A percentile compares a stretch with the other conserved stretches of the same genome.
phyloP scores from a whole-genome alignment of 176 grass and related monocot genomes.

The Chrysopogon serrulatus region DNA sequence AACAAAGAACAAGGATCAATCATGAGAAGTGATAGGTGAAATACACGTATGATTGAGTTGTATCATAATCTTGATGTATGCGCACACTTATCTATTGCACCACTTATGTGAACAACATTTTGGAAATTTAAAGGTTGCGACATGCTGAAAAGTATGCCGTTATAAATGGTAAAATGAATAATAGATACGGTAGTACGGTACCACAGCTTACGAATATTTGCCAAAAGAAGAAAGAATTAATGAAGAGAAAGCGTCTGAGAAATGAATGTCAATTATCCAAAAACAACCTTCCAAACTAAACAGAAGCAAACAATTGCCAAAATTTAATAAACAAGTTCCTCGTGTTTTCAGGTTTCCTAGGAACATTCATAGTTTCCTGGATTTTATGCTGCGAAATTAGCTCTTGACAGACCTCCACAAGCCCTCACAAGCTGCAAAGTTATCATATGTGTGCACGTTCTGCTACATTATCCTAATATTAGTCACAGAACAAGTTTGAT shows the following conservation, averaged over 20 bases:
- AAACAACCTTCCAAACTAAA: constrained; percentile 15
- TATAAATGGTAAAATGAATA: neutral
- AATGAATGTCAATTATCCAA: constrained; percentile 5
- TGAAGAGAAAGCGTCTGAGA: neutral
- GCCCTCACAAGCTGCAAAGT: neutral
- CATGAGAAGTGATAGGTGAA: neutral
- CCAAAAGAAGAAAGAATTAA: neutral
- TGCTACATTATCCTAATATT: neutral
- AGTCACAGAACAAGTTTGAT: neutral
- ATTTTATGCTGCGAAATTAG: neutral
- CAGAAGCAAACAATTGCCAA: neutral
- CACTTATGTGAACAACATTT: neutral
- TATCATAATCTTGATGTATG: neutral
- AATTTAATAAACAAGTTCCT: neutral
- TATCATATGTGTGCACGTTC: neutral
- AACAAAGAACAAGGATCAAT: neutral
- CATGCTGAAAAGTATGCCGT: neutral
- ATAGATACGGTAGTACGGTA: neutral
- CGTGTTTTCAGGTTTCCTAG: neutral
- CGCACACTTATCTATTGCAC: neutral
- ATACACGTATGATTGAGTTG: neutral
- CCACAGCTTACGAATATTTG: neutral
- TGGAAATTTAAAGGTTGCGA: neutral
- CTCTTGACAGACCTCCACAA: neutral
- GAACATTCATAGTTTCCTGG: neutral